A percentile compares a stretch with the other conserved stretches of the same genome.
phyloP scores from a whole-genome alignment of 2,329 filamentous ascomycete genomes.

The Ophiosphaerella narmari region DNA sequence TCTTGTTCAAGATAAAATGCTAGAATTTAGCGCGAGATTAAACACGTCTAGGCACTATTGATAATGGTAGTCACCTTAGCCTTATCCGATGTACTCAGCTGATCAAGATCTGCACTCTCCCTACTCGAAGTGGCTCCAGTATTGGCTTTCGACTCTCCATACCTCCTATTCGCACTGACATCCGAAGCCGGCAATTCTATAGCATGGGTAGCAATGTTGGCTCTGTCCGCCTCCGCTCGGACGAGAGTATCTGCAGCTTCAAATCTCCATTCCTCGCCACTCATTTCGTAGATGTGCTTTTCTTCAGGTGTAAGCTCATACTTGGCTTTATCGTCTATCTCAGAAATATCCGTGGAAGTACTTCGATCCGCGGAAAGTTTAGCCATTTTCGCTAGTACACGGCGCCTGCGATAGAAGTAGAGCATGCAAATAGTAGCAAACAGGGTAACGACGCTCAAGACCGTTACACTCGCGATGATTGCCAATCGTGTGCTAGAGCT shows the following conservation, averaged over 20 bases:
- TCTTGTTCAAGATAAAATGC: no score
- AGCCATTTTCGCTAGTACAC: background rate
- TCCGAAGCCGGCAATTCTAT: slow-evolving; percentile 17
- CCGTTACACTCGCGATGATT: slow-evolving; percentile 7
- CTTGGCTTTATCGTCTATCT: slow-evolving; percentile 8
- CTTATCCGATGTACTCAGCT: background rate
- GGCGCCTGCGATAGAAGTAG: slow-evolving; percentile 1
- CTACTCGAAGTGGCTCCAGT: slow-evolving; percentile 1
- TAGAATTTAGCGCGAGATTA: no score
- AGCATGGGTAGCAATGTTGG: slow-evolving; percentile 5
- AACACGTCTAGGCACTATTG: no score
- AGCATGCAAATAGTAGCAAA: slow-evolving; percentile 2
- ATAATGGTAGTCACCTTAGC: background rate
- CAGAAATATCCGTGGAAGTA: background rate
- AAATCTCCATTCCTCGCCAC: slow-evolving; percentile 7
- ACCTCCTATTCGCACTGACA: slow-evolving; percentile 7
- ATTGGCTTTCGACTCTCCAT: slow-evolving; percentile 8
- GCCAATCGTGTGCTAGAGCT: slow-evolving; percentile 6
- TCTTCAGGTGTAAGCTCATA: slow-evolving; percentile 14
- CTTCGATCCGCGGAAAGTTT: background rate
- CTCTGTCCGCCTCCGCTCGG: slow-evolving; percentile 13
- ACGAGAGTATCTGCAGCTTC: slow-evolving; percentile 11
- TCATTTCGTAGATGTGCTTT: slow-evolving; percentile 15
- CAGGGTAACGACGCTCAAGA: slow-evolving; percentile 3
- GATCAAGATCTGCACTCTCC: background rate